phyloP scores from a whole-genome alignment of 106 monocot genomes.

The Dendrobium chrysotoxum region DNA sequence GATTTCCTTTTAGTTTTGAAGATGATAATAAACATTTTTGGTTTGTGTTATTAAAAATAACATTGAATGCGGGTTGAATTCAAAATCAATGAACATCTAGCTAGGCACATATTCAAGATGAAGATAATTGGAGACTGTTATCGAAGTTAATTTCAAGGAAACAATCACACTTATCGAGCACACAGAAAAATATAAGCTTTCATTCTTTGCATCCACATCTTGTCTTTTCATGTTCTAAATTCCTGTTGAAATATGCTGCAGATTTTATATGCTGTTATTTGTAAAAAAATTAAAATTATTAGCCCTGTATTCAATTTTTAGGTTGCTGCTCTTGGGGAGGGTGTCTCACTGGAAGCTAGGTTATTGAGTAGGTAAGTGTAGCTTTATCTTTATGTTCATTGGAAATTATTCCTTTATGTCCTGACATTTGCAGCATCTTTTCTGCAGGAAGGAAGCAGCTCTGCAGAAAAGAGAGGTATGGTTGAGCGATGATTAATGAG shows the following conservation, averaged over 20 bases:
- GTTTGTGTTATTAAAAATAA: too few relatives aligned
- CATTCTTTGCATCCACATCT: not conserved
- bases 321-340: conserved; percentile 85
- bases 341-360: conserved; percentile 70
- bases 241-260: not conserved
- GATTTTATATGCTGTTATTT: not conserved
- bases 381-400: conserved; percentile 1
- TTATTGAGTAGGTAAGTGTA: conserved; percentile 56
- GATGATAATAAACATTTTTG: too few relatives aligned
- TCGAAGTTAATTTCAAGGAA: too few relatives aligned
- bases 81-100: too few relatives aligned
- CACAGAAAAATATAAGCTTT: not conserved
- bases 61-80: too few relatives aligned
- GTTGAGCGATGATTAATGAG: not conserved
- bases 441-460: conserved; percentile 79
- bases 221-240: not conserved
- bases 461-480: conserved; percentile 75
- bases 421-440: conserved; percentile 4
- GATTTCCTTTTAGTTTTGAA: too few relatives aligned
- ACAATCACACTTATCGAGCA: too few relatives aligned
- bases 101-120: too few relatives aligned
- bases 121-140: too few relatives aligned
- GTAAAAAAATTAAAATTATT: not conserved
- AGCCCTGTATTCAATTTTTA: conserved; percentile 5
- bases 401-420: not conserved